These are phyloP conservation scores for Triticum dicoccoides DNA, from an alignment of 176 grass and related monocot species.

Conservation along the genomic window DNA sequence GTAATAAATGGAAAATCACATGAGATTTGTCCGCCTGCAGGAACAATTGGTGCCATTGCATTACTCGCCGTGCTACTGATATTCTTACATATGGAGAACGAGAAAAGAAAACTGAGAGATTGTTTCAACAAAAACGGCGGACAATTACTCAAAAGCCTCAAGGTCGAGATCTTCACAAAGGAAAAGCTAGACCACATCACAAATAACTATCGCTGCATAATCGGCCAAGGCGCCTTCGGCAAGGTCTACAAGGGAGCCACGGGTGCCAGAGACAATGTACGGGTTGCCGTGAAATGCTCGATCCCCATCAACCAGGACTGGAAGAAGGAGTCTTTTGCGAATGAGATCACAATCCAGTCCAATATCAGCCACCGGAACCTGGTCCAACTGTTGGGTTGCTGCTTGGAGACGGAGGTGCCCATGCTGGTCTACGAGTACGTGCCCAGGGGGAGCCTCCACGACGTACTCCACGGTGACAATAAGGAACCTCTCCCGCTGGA, in stretches of 20 bases:
- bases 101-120: not conserved
- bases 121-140: not conserved
- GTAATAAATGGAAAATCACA: too few relatives aligned
- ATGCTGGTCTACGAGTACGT: not conserved
- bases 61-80: not conserved
- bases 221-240: not conserved
- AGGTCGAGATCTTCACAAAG: not conserved
- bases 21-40: not conserved
- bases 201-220: not conserved
- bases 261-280: not conserved
- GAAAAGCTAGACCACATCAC: not conserved
- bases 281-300: not conserved
- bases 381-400: not conserved
- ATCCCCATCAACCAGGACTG: not conserved
- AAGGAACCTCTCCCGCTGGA: not conserved
- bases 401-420: not conserved
- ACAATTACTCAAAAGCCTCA: not conserved
- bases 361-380: not conserved
- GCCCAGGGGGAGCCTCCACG: not conserved
- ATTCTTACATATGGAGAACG: not conserved
- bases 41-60: not conserved
- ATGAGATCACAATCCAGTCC: not conserved
- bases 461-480: not conserved
- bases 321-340: not conserved
- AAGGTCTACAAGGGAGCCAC: not conserved